Evolutionary conservation across 1,284 basidiomycete genomes (phyloP), one percentile per base, ranked within the genome.

Genomic region (Phellinidium pouzarii): DNA sequence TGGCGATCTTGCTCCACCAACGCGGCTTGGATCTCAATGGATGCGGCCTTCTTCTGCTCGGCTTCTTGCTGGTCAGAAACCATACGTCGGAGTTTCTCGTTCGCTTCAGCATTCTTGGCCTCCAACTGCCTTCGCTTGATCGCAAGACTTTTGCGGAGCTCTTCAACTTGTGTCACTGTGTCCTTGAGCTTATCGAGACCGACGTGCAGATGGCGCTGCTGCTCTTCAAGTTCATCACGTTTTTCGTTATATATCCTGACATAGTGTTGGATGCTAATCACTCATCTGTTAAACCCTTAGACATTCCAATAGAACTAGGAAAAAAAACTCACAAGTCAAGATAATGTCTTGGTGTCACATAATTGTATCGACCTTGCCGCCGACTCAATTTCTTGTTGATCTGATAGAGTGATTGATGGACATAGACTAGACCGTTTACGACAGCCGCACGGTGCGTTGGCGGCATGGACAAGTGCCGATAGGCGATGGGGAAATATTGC

Each of bases 31-130:
- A 99, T 95, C 67, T 95, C 82, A 57, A 98, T 93, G 8, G 94
- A 99, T 1, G 94, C 93, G 1, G 90, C 79, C 66, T 98, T 98
- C 79, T 98, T 96, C 64, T 94, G 90, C 66, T 99, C 96, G 1
- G 97, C 96, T 65, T 97, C 92, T 65, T 98, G 94, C 69, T 99
- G 96, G 67, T 99, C 95, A 3, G 91, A 80, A 19, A 99, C 94
- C 96, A 99, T 99, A 58, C 92, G 91, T 66, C 92, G 87, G 29
- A 99, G 78, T 69, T 99, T 99, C 63, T 93, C 91, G 66, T 99
- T 98, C 6, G 96, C 96, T 68, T 99, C 91, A 1, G 80, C 81
- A 60, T 97, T 82, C 73, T 99, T 99, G 25, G 89, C 85, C 66
- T 94, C 84, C 34, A 99, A 79, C 64, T 99, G 94, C 1, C 87